Conservation (phyloP, 225 moss, liverwort and hornwort species). For the Marchantia paleacea region DNA sequence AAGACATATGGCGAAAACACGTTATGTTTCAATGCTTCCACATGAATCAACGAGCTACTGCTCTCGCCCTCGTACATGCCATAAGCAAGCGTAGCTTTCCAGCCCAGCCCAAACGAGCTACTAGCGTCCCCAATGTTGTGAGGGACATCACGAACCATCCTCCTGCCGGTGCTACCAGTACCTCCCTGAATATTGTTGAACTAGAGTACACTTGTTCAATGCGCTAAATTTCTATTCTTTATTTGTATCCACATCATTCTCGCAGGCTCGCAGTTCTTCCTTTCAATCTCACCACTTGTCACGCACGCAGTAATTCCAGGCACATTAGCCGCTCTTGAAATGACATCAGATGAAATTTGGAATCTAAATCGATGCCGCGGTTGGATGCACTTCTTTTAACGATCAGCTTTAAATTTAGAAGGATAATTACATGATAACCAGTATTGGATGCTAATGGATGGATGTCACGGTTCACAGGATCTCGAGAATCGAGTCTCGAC, state of each 20-base stretch:
- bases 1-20: neutral
- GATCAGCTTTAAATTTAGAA: neutral
- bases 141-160: neutral
- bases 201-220: neutral
- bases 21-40: neutral
- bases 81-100: neutral
- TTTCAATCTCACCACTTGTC: neutral
- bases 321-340: neutral
- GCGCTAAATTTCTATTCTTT: too few species aligned
- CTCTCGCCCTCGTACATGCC: neutral
- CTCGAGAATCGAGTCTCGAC: too few species aligned
- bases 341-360: neutral
- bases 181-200: neutral
- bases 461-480: neutral
- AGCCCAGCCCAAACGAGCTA: neutral
- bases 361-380: conserved; percentile 2
- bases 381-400: neutral
- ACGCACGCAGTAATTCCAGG: neutral
- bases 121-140: neutral
- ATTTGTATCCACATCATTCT: neutral
- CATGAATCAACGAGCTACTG: neutral
- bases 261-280: neutral
- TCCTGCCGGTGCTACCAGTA: neutral
- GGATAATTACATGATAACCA: too few species aligned
- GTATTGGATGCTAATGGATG: neutral